These are phyloP conservation scores for Plasmodium malariae DNA, from an alignment of 169 alveolate genomes.

Conservation along the genomic window DNA sequence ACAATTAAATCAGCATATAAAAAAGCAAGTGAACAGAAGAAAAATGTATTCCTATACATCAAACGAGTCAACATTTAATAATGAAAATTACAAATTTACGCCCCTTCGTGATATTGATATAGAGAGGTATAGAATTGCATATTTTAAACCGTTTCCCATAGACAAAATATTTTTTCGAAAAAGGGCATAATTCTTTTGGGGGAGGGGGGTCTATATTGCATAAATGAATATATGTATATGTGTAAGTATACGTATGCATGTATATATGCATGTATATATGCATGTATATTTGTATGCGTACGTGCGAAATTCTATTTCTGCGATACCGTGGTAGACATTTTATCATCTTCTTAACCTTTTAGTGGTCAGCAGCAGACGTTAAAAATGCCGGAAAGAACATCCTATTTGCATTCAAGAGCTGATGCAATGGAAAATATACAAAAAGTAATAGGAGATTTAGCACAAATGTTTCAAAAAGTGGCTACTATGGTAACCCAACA, in stretches of 20 bases:
- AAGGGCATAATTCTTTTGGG: too few species aligned
- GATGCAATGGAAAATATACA: constrained; percentile 87
- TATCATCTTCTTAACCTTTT: constrained; percentile 5
- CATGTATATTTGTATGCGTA: neutral
- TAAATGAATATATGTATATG: too few species aligned
- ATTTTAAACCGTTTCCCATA: neutral
- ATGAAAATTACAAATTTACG: constrained; percentile 47
- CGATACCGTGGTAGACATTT: neutral
- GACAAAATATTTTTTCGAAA: too few species aligned
- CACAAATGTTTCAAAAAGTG: constrained; percentile 85
- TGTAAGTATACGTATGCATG: neutral
- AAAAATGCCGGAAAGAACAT: constrained; percentile 5
- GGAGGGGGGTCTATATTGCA: too few species aligned
- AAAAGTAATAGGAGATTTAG: constrained; percentile 84
- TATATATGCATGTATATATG: neutral
- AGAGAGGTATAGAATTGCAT: constrained; percentile 29
- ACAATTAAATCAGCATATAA: constrained; percentile 75
- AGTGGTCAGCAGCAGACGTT: constrained; percentile 58
- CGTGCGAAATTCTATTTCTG: too few species aligned
- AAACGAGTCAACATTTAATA: constrained; percentile 52
- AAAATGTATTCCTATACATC: constrained; percentile 78
- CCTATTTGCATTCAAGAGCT: constrained; percentile 65
- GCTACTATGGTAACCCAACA: constrained; percentile 85
- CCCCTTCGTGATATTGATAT: constrained; percentile 57
- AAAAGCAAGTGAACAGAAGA: constrained; percentile 83